Conservation (phyloP, 495 filamentous ascomycete genomes). For the Hypomontagnella monticulosa region DNA sequence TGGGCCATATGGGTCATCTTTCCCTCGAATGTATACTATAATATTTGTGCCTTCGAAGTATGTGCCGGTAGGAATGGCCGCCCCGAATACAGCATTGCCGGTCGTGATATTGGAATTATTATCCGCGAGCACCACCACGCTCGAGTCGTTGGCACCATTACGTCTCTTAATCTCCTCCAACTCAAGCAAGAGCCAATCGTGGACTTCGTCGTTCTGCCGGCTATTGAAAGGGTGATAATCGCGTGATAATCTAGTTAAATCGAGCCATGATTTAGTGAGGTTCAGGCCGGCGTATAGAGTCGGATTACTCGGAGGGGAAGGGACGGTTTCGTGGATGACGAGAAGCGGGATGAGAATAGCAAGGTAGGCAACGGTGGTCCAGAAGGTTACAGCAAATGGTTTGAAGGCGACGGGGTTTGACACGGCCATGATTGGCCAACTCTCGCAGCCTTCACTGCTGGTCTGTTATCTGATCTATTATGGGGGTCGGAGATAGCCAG, state of each 20-base stretch:
- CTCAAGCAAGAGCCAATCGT: slow-evolving; percentile 77
- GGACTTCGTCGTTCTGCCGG: slow-evolving; percentile 79
- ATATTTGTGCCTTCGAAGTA: slow-evolving; percentile 97
- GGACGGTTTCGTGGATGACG: slow-evolving; percentile 78
- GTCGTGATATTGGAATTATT: slow-evolving; percentile 78
- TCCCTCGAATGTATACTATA: slow-evolving; percentile 88
- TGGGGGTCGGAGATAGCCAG: slow-evolving; percentile 25
- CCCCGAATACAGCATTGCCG: slow-evolving; percentile 35
- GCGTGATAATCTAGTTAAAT: slow-evolving; percentile 77
- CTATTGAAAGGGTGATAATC: slow-evolving; percentile 91
- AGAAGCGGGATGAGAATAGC: slow-evolving; percentile 75
- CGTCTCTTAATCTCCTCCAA: slow-evolving; percentile 72
- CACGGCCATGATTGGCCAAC: slow-evolving; percentile 45
- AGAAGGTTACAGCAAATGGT: slow-evolving; percentile 75
- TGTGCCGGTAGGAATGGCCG: slow-evolving; percentile 52
- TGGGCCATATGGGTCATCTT: slow-evolving; percentile 69
- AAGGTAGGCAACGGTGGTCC: slow-evolving; percentile 74
- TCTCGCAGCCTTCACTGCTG: slow-evolving; percentile 23
- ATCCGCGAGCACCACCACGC: slow-evolving; percentile 79
- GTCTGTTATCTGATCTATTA: slow-evolving; percentile 27
- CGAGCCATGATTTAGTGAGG: slow-evolving; percentile 84
- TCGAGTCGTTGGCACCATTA: slow-evolving; percentile 54
- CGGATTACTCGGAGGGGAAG: slow-evolving; percentile 68
- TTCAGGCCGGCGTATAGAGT: slow-evolving; percentile 71
- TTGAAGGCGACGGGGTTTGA: slow-evolving; percentile 62